phyloP scores from a whole-genome alignment of 2,329 filamentous ascomycete species.

The Nigrograna mackinnonii region DNA sequence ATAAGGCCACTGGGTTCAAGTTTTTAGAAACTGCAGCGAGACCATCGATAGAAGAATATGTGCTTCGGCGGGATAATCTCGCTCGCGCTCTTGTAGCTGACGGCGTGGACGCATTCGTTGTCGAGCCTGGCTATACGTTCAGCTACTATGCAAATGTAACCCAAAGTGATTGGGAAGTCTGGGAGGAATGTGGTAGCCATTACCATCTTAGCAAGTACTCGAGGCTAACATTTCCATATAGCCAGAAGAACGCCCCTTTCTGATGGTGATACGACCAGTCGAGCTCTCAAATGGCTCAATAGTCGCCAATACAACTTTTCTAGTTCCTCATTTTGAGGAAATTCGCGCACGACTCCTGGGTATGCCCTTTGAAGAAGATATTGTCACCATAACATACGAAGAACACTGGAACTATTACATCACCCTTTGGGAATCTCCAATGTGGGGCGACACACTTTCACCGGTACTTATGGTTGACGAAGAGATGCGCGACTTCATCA shows the following conservation, averaged over 20 bases:
- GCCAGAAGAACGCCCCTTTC: constrained; percentile 65
- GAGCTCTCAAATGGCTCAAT: constrained; percentile 44
- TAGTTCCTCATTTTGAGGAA: constrained; percentile 64
- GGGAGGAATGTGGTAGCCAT: constrained; percentile 53
- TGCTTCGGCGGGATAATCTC: constrained; percentile 59
- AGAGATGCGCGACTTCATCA: constrained; percentile 67
- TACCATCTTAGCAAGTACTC: too few species aligned
- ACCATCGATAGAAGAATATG: constrained; percentile 56
- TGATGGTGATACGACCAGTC: constrained; percentile 62
- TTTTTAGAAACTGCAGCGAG: constrained; percentile 56
- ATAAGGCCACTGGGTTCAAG: constrained; percentile 51
- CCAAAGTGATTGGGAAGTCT: constrained; percentile 65
- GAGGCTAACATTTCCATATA: too few species aligned
- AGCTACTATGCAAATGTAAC: constrained; percentile 67
- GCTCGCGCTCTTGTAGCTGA: constrained; percentile 58
- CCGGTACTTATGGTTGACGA: constrained; percentile 65
- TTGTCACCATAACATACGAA: constrained; percentile 64
- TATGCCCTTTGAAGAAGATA: constrained; percentile 56
- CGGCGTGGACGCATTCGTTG: constrained; percentile 60
- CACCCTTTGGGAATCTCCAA: constrained; percentile 49
- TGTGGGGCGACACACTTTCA: constrained; percentile 37
- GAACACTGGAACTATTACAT: constrained; percentile 68
- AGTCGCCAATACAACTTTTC: constrained; percentile 60
- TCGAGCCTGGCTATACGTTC: constrained; percentile 68
- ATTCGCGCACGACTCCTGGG: constrained; percentile 61